Evolutionary conservation across 805 yeast genomes (phyloP).

Genomic region (Torulaspora gathmanii): DNA sequence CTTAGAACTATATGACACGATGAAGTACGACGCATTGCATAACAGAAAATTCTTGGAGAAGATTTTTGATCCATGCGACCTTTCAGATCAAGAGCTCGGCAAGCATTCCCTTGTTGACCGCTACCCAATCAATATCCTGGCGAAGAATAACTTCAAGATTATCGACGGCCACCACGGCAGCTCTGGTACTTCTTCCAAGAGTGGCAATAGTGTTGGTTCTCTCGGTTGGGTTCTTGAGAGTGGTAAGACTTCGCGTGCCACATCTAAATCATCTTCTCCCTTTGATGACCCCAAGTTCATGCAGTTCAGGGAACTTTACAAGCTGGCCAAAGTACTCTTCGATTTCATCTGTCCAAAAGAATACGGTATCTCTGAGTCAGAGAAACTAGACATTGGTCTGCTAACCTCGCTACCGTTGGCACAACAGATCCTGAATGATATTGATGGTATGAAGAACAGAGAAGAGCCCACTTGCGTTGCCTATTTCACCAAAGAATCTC

Average conservation of each 20-base stretch:
- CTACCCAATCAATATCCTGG: slow-evolving; percentile 69
- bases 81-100: slow-evolving; percentile 27
- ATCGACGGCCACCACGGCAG: slow-evolving; percentile 34
- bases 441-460: slow-evolving; percentile 69
- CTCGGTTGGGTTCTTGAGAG: slow-evolving; percentile 66
- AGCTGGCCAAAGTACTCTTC: slow-evolving; percentile 86
- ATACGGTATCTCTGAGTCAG: slow-evolving; percentile 93
- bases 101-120: slow-evolving; percentile 53
- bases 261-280: slow-evolving; percentile 37
- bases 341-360: slow-evolving; percentile 99
- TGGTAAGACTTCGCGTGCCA: slow-evolving; percentile 27
- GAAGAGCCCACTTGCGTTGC: slow-evolving; percentile 81
- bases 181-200: slow-evolving; percentile 13
- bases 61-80: slow-evolving; percentile 64
- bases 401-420: slow-evolving; percentile 92
- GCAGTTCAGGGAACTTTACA: slow-evolving; percentile 78
- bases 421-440: slow-evolving; percentile 75
- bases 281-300: slow-evolving; percentile 80
- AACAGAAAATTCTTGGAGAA: slow-evolving; percentile 83
- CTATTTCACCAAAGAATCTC: slow-evolving; percentile 95
- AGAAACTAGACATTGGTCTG: slow-evolving; percentile 91
- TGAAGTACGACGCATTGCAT: slow-evolving; percentile 97
- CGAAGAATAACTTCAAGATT: slow-evolving; percentile 70
- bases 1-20: slow-evolving; percentile 93
- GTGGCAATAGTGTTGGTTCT: slow-evolving; percentile 50